Evolutionary conservation across 352 stramenopile species (phyloP).

Genomic region (Phytophthora lateralis): DNA sequence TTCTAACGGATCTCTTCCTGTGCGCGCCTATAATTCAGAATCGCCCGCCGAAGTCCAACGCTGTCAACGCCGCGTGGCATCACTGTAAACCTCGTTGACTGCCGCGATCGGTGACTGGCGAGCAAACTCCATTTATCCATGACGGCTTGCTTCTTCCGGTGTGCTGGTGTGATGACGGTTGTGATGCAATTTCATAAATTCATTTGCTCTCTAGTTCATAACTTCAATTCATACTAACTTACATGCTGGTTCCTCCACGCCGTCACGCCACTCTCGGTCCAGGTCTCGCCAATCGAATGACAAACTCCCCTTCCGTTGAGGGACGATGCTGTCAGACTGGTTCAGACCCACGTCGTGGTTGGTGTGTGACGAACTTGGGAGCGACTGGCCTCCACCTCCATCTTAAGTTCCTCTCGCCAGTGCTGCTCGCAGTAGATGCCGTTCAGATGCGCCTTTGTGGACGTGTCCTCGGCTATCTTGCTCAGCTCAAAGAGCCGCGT

Average conservation of each 20-base stretch:
- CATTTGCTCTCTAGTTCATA: constrained; percentile 23
- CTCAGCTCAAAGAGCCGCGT: constrained; percentile 52
- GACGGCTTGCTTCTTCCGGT: no score
- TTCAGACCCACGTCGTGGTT: constrained; percentile 23
- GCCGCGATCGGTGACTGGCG: no score
- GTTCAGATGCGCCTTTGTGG: constrained; percentile 54
- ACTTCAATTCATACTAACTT: constrained; percentile 28
- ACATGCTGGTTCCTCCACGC: constrained; percentile 2
- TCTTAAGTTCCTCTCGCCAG: constrained; percentile 33
- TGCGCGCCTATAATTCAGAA: neutral
- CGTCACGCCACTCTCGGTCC: neutral
- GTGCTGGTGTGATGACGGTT: constrained; percentile 1
- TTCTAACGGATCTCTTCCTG: constrained; percentile 6
- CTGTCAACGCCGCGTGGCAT: constrained; percentile 4
- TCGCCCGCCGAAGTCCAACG: neutral
- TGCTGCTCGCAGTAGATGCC: constrained; percentile 48
- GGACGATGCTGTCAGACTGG: constrained; percentile 6
- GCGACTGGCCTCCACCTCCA: constrained; percentile 30
- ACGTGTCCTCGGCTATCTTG: constrained; percentile 55
- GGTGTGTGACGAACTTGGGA: constrained; percentile 17
- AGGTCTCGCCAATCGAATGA: constrained; percentile 3
- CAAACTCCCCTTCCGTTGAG: constrained; percentile 11
- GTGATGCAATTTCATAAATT: constrained; percentile 20
- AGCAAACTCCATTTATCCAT: no score
- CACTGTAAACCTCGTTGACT: neutral